Conservation (phyloP, 176 grass and related monocot genomes). For the Lolium perenne region DNA sequence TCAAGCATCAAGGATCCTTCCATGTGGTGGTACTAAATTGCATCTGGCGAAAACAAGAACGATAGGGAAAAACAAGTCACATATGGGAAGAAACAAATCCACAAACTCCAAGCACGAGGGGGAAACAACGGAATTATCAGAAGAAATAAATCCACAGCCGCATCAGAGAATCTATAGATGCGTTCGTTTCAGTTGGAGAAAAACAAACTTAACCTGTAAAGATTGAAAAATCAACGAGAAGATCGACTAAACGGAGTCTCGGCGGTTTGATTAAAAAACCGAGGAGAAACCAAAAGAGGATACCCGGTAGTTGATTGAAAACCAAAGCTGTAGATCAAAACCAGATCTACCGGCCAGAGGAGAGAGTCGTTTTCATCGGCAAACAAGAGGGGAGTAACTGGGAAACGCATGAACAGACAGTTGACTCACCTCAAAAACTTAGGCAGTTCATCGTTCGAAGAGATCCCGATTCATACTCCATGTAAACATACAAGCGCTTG, state of each 20-base stretch:
- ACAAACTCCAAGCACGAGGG: background rate
- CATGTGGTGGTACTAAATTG: too few species aligned
- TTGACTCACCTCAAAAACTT: background rate
- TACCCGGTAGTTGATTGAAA: too few species aligned
- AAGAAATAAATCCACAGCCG: background rate
- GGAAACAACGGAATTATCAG: background rate
- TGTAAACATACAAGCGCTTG: background rate
- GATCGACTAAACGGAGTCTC: too few species aligned
- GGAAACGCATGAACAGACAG: background rate
- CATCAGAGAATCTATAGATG: background rate
- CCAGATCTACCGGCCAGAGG: background rate
- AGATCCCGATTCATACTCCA: background rate
- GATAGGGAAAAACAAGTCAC: too few species aligned
- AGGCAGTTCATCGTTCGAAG: background rate
- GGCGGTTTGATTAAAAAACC: background rate
- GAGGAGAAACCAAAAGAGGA: background rate
- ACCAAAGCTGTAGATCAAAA: background rate
- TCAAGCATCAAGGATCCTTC: too few species aligned
- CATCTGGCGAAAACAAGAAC: too few species aligned
- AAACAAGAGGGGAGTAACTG: background rate
- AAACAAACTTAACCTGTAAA: too few species aligned
- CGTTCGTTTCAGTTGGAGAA: background rate
- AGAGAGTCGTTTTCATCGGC: background rate
- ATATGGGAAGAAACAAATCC: too few species aligned
- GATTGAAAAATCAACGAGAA: too few species aligned